Evolutionary conservation across 2,329 filamentous ascomycete genomes (phyloP).

Genomic region (Trichocomaceae sp.): DNA sequence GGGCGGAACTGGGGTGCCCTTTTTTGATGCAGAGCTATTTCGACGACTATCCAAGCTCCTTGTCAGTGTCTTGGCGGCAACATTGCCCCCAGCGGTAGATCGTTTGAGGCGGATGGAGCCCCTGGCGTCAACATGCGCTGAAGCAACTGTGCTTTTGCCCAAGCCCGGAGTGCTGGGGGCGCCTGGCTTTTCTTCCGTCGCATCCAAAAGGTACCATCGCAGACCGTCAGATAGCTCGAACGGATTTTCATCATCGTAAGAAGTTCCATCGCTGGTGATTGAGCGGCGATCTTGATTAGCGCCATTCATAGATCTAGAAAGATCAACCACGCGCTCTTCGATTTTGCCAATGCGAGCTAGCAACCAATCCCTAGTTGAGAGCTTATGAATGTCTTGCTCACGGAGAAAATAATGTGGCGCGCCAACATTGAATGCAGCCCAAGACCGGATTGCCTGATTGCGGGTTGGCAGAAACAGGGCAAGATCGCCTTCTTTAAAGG

Average conservation of each 20-base stretch:
- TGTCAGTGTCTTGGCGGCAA: conserved; percentile 70
- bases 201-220: conserved; percentile 93
- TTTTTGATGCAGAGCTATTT: conserved; percentile 79
- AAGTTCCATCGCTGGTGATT: conserved; percentile 48
- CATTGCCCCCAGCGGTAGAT: conserved; percentile 59
- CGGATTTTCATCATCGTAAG: conserved; percentile 83
- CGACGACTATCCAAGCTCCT: conserved; percentile 88
- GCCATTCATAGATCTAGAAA: conserved; percentile 68
- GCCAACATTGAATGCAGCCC: conserved; percentile 97
- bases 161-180: conserved; percentile 89
- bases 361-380: conserved; percentile 88
- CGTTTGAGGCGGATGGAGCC: conserved; percentile 54
- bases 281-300: conserved; percentile 47
- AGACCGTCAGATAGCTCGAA: conserved; percentile 94
- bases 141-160: conserved; percentile 84
- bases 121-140: conserved; percentile 77
- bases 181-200: conserved; percentile 82
- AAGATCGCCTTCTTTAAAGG: conserved; percentile 94
- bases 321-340: conserved; percentile 86
- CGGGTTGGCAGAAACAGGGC: conserved; percentile 90
- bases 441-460: conserved; percentile 88
- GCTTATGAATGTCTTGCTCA: conserved; percentile 80
- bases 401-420: conserved; percentile 95
- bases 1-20: conserved; percentile 44
- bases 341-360: conserved; percentile 86